Percentiles rank a stretch among this genome's conserved stretches.
phyloP scores from a whole-genome alignment of 1,284 basidiomycete genomes.

The Paramarasmius palmivorus region DNA sequence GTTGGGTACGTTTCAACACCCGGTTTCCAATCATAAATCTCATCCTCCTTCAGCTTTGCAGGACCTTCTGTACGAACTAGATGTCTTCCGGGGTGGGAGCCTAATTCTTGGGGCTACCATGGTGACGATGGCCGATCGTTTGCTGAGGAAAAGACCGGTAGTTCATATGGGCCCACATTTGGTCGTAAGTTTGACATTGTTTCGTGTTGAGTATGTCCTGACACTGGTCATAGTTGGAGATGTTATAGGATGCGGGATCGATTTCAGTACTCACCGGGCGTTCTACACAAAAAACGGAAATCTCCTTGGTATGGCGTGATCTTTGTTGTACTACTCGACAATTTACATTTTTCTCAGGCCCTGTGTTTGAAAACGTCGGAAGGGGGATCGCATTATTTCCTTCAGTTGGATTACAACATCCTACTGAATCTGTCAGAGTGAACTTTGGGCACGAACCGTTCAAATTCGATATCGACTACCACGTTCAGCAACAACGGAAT shows the following conservation, averaged over 20 bases:
- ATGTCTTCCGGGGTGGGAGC: constrained; percentile 88
- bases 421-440: constrained; percentile 69
- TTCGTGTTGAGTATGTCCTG: constrained; percentile 8
- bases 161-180: constrained; percentile 75
- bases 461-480: constrained; percentile 83
- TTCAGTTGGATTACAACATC: constrained; percentile 83
- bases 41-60: constrained; percentile 41
- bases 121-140: constrained; percentile 89
- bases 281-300: constrained; percentile 92
- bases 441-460: constrained; percentile 89
- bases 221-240: constrained; percentile 64
- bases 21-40: neutral
- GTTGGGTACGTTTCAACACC: constrained; percentile 55
- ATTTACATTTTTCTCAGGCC: constrained; percentile 41
- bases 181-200: constrained; percentile 51
- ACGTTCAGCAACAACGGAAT: constrained; percentile 68
- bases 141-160: constrained; percentile 71
- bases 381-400: constrained; percentile 70
- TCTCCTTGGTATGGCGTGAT: constrained; percentile 58
- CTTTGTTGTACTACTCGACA: neutral
- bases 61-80: constrained; percentile 59
- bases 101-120: constrained; percentile 91
- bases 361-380: constrained; percentile 75
- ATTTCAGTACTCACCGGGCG: constrained; percentile 74
- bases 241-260: constrained; percentile 86